These are phyloP conservation scores for Didymella pinodella DNA, from an alignment of 2,329 filamentous ascomycete species.

Conservation along the genomic window DNA sequence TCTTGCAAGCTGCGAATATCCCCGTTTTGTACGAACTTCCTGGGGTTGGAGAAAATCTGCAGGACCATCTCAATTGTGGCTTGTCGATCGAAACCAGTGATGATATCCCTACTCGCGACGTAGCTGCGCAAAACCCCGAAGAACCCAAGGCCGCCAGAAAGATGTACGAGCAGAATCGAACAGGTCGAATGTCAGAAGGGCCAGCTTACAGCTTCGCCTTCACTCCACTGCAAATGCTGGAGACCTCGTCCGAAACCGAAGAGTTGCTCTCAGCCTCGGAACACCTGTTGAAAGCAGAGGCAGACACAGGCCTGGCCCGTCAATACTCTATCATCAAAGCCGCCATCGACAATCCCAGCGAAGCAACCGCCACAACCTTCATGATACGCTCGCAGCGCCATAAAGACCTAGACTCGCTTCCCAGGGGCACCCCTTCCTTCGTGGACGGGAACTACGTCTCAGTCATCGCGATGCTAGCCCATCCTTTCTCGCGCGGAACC, in stretches of 20 bases:
- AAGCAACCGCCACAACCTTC: conserved; percentile 31
- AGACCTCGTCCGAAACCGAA: conserved; percentile 23
- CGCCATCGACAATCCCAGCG: conserved; percentile 23
- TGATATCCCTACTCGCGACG: conserved; percentile 23
- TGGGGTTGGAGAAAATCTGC: conserved; percentile 69
- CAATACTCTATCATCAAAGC: conserved; percentile 28
- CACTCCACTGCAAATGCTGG: conserved; percentile 30
- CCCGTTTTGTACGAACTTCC: conserved; percentile 61
- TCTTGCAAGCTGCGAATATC: conserved; percentile 61
- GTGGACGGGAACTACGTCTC: conserved; percentile 30
- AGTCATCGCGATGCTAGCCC: conserved; percentile 26
- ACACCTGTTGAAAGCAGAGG: conserved; percentile 11
- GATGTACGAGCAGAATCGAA: conserved; percentile 27
- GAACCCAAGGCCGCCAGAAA: conserved; percentile 16
- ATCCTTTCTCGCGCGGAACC: conserved; percentile 54
- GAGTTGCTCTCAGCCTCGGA: conserved; percentile 1
- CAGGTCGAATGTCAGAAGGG: conserved; percentile 30
- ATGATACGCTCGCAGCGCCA: conserved; percentile 27
- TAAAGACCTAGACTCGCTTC: conserved; percentile 14
- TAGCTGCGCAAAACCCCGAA: conserved; percentile 19
- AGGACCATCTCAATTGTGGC: conserved; percentile 59
- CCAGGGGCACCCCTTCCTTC: conserved; percentile 18
- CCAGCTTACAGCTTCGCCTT: conserved; percentile 31
- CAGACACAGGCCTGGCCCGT: conserved; percentile 8
- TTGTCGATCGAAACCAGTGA: conserved; percentile 26